Base-by-base conservation (phyloP, 345 rosid species). In the Stellera chamaejasme region DNA sequence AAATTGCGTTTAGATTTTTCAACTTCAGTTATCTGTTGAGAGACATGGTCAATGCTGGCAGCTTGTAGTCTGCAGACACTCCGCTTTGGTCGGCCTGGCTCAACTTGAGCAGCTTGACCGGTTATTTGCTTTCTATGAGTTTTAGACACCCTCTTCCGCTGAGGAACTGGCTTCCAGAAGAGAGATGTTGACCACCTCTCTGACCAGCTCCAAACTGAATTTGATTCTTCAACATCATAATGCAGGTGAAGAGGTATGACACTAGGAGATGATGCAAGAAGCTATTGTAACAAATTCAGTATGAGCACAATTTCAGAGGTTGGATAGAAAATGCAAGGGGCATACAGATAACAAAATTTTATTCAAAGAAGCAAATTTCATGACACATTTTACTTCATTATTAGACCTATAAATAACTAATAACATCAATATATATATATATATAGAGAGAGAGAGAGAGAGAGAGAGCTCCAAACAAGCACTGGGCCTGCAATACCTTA, bases 81-180 rank as follows among this genome's bases (percentile, higher is more conserved):
- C 48, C 83, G 75, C 77, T 78, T 91, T 16, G 79, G 75, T 72
- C 81, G 75, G 61, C 79, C 67, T 45, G 78, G 60, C 57, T 91
- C 95, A 55, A 66, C 66, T 68, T 79, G 95, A 13, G 56, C 60
- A 63, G 60, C 61, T 63, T 78, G 89, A 60, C 74, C 58, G 57
- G 54, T 74, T 58, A 66, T 67, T 28, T 64, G 77, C 77, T 66
- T 90, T 52, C 66, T 78, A 69, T 78, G 83, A 44, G 65, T 42
- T 45, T 49, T 52, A 0, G 45, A 44, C 5, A 54, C 28, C 72
- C 72, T 79, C 73, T 78, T 88, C 10, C 81, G 90, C 64, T 71
- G 86, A 57, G 92, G 71, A 57, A 68, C 44, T 50, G 90, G 82
- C 74, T 76, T 88, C 98, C 98, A 91, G 64, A 83, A 82, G 51